Base-by-base conservation (phyloP, 1,139 yeast species). In the Lodderomyces elongisporus region DNA sequence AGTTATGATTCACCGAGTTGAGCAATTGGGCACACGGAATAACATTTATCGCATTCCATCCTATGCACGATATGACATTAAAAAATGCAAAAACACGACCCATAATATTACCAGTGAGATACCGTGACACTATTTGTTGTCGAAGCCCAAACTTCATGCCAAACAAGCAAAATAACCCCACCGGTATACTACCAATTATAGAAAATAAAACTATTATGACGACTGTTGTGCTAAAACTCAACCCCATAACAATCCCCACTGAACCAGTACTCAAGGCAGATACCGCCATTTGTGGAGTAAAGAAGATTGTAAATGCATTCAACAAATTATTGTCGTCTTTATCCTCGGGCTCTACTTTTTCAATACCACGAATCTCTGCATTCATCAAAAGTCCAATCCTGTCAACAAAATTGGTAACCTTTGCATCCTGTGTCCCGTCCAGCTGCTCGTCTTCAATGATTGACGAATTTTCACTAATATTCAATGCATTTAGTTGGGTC, bases 291-390 rank as follows among this genome's bases (percentile, higher is more conserved):
- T 59, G 58, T 25, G 63, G 62, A 3, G 62, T 50, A 13, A 57
- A 45, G 40, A 54, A 58, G 46, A 58, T 52, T 9, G 59, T 48
- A 35, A 56, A 48, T 7, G 62, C 55, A 1, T 51, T 41, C 10
- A 49, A 35, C 35, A 49, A 48, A 9, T 49, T 43, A 2, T 38
- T 41, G 18, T 55, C 58, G 5, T 50, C 49, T 49, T 71, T 59
- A 45, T 67, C 61, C 20, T 60, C 63, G 32, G 68, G 74, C 0
- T 63, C 54, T 16, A 71, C 62, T 36, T 73, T 59, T 43, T 70
- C 73, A 29, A 71, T 57, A 46, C 76, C 75, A 43, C 69, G 60
- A 26, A 58, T 60, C 46, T 69, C 76, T 13, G 74, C 73, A 31
- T 63, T 59, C 28, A 67, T 42, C 24, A 52, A 45, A 10, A 7